Percentiles rank a stretch among this genome's conserved stretches.
These are phyloP conservation scores for Carnegiea gigantea DNA, from an alignment of 179 eudicot genomes.

Conservation along the genomic window DNA sequence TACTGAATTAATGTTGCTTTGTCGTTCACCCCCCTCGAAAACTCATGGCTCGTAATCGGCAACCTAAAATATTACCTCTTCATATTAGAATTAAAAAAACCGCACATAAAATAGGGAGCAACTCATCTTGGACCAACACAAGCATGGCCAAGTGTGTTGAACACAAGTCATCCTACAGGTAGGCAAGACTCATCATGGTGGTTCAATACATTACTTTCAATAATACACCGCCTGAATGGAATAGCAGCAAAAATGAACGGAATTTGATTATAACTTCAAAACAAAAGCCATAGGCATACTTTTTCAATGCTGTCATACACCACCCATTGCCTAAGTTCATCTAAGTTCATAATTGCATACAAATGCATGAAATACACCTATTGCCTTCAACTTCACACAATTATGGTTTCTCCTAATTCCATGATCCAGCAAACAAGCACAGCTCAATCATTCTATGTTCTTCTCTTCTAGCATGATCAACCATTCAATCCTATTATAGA, in stretches of 20 bases:
- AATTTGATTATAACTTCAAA: neutral
- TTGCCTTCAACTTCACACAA: neutral
- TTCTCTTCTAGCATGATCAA: neutral
- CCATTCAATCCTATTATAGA: neutral
- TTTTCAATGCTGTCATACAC: neutral
- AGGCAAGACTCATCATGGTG: neutral
- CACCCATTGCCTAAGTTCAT: too few species aligned
- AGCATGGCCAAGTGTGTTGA: neutral
- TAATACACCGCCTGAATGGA: neutral
- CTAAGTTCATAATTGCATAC: too few species aligned
- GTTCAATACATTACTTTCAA: neutral
- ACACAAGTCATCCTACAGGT: neutral
- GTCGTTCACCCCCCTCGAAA: too few species aligned
- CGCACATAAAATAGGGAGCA: too few species aligned
- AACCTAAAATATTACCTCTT: too few species aligned
- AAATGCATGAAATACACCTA: neutral
- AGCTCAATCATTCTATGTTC: neutral
- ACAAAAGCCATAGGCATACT: neutral
- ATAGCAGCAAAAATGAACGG: neutral
- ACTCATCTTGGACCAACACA: too few species aligned
- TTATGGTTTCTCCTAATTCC: neutral
- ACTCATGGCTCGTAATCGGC: too few species aligned
- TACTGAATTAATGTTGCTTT: too few species aligned
- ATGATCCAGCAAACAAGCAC: neutral
- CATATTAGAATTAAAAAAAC: too few species aligned